A percentile compares a stretch with the other conserved stretches of the same genome.
phyloP scores from a whole-genome alignment of 306 rosid species.

The Sicyos edulis region DNA sequence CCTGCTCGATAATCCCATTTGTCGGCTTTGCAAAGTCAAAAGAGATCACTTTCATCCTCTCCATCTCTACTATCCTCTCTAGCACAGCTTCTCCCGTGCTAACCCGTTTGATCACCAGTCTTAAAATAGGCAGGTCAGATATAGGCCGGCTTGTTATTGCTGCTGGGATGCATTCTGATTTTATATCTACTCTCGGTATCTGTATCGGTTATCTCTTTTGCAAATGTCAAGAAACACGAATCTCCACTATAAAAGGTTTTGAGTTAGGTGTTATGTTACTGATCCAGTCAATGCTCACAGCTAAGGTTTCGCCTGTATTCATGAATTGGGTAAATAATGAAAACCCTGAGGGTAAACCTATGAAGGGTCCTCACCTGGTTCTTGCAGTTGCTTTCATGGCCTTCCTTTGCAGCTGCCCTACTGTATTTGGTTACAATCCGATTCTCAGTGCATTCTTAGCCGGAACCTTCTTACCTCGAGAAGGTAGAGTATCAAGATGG shows the following conservation, averaged over 20 bases:
- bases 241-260: conserved; percentile 8
- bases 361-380: conserved; percentile 82
- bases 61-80: conserved; percentile 51
- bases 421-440: conserved; percentile 52
- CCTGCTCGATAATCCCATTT: conserved; percentile 37
- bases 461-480: conserved; percentile 69
- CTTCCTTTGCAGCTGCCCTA: conserved; percentile 47
- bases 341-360: conserved; percentile 82
- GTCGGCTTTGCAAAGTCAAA: conserved; percentile 25
- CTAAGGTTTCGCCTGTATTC: conserved; percentile 52
- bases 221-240: conserved; percentile 1
- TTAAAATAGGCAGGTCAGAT: conserved; percentile 81
- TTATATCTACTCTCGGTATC: conserved; percentile 48
- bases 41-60: conserved; percentile 36
- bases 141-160: conserved; percentile 77
- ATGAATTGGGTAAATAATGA: conserved; percentile 88
- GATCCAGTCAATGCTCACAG: conserved; percentile 45
- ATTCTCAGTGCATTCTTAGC: conserved; percentile 76
- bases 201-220: conserved; percentile 51
- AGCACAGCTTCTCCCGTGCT: conserved; percentile 82
- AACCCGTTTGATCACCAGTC: conserved; percentile 59
- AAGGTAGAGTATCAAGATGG: conserved; percentile 87
- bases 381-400: conserved; percentile 75
- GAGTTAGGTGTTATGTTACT: conserved; percentile 33
- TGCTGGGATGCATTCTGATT: conserved; percentile 85